Evolutionary conservation across 495 filamentous ascomycete species (phyloP), one percentile per base, ranked within the genome.

Genomic region (Thozetella sp.): DNA sequence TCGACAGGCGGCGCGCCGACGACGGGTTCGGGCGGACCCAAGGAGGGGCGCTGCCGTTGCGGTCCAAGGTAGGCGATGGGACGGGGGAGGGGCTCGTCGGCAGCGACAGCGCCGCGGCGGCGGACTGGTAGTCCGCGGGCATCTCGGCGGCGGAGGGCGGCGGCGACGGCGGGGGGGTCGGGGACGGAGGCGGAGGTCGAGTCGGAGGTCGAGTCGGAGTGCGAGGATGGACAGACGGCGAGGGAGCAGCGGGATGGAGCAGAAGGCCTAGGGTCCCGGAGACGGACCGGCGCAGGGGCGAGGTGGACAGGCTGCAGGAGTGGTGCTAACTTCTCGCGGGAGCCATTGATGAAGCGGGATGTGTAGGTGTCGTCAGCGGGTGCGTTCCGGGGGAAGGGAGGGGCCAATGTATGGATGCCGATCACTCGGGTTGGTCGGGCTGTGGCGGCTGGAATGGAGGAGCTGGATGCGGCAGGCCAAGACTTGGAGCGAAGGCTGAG

Each of bases 91-190:
- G 58, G 1, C 57, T 54, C 52, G 55, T 19, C 20, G 69, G 65
- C 17, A 71, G 57, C 50, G 64, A 59, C 30, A 68, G 67, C 27
- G 58, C 62, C 30, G 59, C 64, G 34, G 64, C 64, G 27, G 66
- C 65, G 54, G 67, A 63, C 30, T 59, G 55, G 59, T 63, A 66
- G 62, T 73, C 63, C 25, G 57, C 54, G 40, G 67, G 66, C 71
- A 73, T 73, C 11, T 55, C 64, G 37, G 43, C 55, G 40, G 20
- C 26, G 34, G 53, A 22, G 30, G 25, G 48, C 40, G 43, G 9
- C 52, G 52, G 26, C 54, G 37, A 3, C 22, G n/a, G 30, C 15
- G 20, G 61, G 34, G 54, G 22, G 12, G 2, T 34, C 3, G 11
- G 53, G 43, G 30, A n/a, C 22, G 10, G n/a, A 6, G 15, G 10